Evolutionary conservation across 805 yeast species (phyloP).

Genomic region (Candida fluviatilis): DNA sequence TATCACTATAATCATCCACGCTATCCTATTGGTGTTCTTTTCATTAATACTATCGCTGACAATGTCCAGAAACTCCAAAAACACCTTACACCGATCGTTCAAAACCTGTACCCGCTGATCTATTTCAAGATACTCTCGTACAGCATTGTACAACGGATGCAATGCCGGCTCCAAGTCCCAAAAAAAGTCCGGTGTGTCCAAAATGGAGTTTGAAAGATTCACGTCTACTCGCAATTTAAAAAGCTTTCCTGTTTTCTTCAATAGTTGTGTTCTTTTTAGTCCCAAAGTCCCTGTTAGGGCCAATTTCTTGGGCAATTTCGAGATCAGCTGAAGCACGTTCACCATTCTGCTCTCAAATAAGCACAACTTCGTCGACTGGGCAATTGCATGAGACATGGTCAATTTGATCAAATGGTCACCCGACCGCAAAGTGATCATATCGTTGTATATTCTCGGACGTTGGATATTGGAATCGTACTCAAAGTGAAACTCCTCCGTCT

Average conservation of each 20-base stretch:
- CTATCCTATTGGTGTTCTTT: constrained; percentile 83
- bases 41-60: constrained; percentile 94
- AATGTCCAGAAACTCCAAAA: constrained; percentile 87
- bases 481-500: constrained; percentile 82
- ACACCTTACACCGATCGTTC: constrained; percentile 91
- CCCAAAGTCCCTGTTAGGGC: constrained; percentile 90
- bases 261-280: constrained; percentile 73
- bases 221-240: constrained; percentile 92
- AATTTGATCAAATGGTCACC: constrained; percentile 91
- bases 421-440: constrained; percentile 83
- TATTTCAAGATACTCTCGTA: constrained; percentile 88
- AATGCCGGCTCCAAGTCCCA: constrained; percentile 95
- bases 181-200: constrained; percentile 94
- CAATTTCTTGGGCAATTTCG: constrained; percentile 82
- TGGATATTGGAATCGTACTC: constrained; percentile 62
- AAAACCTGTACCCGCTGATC: constrained; percentile 92
- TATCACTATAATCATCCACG: constrained; percentile 82
- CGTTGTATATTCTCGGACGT: constrained; percentile 80
- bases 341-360: constrained; percentile 91
- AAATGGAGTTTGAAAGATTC: constrained; percentile 80
- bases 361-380: constrained; percentile 90
- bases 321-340: constrained; percentile 73
- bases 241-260: constrained; percentile 84
- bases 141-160: constrained; percentile 86
- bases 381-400: constrained; percentile 93